These are phyloP conservation scores for Sphaerulina vaccinii DNA, from an alignment of 2,329 filamentous ascomycete genomes.

Conservation along the genomic window DNA sequence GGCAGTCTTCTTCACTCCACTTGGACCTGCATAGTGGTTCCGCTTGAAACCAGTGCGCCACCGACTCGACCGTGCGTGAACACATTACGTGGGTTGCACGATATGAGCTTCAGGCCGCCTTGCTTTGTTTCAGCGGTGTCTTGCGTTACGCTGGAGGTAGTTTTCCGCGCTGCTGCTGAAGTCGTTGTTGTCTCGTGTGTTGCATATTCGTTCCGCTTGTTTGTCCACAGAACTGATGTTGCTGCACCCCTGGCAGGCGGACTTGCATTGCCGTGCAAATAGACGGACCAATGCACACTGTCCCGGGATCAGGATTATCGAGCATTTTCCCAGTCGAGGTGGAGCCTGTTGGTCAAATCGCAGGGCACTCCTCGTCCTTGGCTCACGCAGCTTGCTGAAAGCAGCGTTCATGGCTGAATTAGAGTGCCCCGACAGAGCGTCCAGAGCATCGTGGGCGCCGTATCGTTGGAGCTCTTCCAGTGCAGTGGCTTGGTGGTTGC, in stretches of 20 bases:
- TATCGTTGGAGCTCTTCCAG: constrained; percentile 20
- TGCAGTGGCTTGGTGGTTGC: constrained; percentile 17
- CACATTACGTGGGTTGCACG: not conserved
- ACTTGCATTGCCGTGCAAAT: constrained; percentile 14
- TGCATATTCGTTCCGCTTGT: not conserved
- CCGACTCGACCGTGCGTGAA: not conserved
- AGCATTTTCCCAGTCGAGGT: constrained; percentile 3
- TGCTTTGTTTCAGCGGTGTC: not conserved
- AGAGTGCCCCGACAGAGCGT: constrained; percentile 23
- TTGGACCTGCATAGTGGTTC: too few relatives aligned
- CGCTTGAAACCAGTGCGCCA: too few relatives aligned
- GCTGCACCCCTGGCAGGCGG: constrained; percentile 16
- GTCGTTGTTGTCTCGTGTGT: not conserved
- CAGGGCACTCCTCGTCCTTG: constrained; percentile 6
- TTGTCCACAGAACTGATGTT: not conserved
- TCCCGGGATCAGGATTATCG: constrained; percentile 17
- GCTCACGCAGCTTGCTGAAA: constrained; percentile 18
- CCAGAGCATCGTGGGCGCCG: constrained; percentile 18
- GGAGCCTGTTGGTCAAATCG: constrained; percentile 10
- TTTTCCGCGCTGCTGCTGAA: not conserved
- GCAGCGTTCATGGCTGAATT: constrained; percentile 21
- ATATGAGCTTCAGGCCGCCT: not conserved
- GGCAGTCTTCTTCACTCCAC: not conserved
- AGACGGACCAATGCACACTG: constrained; percentile 23
- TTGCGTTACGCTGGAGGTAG: not conserved